These are phyloP conservation scores for Suillus bovinus DNA, from an alignment of 768 basidiomycete genomes.

Conservation along the genomic window DNA sequence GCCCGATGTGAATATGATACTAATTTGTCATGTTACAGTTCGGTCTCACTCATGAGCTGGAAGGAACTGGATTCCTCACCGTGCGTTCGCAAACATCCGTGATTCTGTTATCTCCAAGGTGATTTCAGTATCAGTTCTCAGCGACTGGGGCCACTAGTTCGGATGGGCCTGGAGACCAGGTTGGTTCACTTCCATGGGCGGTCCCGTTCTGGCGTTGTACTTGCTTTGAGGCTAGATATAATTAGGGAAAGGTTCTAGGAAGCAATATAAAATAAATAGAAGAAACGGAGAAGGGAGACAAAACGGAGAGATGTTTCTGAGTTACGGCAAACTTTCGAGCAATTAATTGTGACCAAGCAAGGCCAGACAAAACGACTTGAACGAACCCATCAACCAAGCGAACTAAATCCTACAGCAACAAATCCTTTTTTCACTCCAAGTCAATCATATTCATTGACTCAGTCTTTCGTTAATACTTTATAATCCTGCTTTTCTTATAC, in stretches of 20 bases:
- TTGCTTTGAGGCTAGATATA: conserved; percentile 4
- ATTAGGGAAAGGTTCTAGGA: background rate
- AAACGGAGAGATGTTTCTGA: background rate
- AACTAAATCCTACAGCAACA: conserved; percentile 5
- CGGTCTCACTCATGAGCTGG: background rate
- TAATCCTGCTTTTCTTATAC: conserved; percentile 5
- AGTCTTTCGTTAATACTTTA: conserved; percentile 18
- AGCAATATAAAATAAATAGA: background rate
- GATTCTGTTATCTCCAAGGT: background rate
- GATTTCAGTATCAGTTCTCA: background rate
- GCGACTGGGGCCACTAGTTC: background rate
- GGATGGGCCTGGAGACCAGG: background rate
- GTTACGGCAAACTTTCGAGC: conserved; percentile 3
- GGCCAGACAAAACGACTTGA: conserved; percentile 3
- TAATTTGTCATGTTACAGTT: background rate
- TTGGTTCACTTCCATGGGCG: background rate
- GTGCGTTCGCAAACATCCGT: conserved; percentile 1
- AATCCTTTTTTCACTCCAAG: conserved; percentile 20
- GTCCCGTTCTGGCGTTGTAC: background rate
- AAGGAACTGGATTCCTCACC: background rate
- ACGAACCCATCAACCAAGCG: background rate
- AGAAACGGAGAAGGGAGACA: conserved; percentile 4
- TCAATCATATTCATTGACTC: conserved; percentile 14
- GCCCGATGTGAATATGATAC: background rate
- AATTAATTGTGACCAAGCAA: conserved; percentile 7